Conservation (phyloP, 2,329 filamentous ascomycete genomes). For the Colletotrichum noveboracense region DNA sequence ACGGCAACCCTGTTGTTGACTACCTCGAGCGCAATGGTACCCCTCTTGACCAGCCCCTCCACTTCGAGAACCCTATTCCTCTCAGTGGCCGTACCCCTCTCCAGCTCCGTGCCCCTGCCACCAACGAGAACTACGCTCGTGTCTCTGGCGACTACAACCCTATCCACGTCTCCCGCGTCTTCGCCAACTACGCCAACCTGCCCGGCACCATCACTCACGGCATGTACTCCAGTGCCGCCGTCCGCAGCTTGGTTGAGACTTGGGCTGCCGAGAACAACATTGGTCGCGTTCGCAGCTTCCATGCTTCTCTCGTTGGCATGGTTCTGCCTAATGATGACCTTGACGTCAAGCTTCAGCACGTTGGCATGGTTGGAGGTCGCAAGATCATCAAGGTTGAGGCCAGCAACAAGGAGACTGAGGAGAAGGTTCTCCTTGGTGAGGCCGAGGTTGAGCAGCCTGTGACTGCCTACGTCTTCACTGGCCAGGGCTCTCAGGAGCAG, state of each 20-base stretch:
- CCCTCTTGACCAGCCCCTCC: conserved; percentile 92
- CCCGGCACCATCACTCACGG: conserved; percentile 98
- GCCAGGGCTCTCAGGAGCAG: conserved; percentile 97
- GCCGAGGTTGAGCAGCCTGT: conserved; percentile 98
- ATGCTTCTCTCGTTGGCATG: conserved; percentile 97
- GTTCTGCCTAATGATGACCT: conserved; percentile 96
- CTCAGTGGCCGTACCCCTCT: conserved; percentile 91
- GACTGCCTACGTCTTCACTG: conserved; percentile 96
- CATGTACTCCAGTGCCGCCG: conserved; percentile 98
- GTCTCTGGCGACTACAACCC: conserved; percentile 99
- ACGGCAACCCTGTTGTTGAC: conserved; percentile 96
- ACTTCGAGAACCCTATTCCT: conserved; percentile 97
- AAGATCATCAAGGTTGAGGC: conserved; percentile 99
- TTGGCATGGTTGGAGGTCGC: conserved; percentile 96
- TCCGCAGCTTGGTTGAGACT: conserved; percentile 94
- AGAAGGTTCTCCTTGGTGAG: conserved; percentile 94
- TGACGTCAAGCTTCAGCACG: conserved; percentile 92
- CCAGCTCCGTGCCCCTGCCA: conserved; percentile 87
- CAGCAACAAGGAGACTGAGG: conserved; percentile 92
- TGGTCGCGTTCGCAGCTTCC: conserved; percentile 95
- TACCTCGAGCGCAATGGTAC: conserved; percentile 92
- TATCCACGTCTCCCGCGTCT: conserved; percentile 96
- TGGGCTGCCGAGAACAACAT: conserved; percentile 99
- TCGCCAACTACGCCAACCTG: conserved; percentile 93
- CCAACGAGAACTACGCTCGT: conserved; percentile 96